Evolutionary conservation across 352 stramenopile genomes (phyloP).

Genomic region (Peronospora belbahrii): DNA sequence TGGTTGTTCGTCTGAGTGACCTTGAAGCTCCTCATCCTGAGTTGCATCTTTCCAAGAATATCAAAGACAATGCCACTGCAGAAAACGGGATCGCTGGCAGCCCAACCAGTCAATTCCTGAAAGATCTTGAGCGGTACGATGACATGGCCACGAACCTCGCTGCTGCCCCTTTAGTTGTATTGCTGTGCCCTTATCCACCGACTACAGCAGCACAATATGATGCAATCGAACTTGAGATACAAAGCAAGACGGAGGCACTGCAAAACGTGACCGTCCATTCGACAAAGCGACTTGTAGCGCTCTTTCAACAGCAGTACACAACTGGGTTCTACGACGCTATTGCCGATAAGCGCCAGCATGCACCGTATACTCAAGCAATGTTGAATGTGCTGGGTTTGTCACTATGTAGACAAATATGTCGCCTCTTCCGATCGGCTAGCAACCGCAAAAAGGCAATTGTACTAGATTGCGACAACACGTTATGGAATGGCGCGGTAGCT

Average conservation of each 20-base stretch:
- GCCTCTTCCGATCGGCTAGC: constrained; percentile 25
- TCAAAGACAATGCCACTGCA: background rate
- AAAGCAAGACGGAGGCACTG: constrained; percentile 13
- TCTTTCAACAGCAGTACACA: constrained; percentile 27
- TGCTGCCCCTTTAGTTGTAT: constrained; percentile 24
- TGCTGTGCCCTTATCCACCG: constrained; percentile 31
- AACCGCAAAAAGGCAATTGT: constrained; percentile 62
- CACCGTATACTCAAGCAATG: constrained; percentile 62
- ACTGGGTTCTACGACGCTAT: constrained; percentile 39
- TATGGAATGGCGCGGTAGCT: constrained; percentile 59
- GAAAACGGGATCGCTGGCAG: background rate
- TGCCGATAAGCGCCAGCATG: constrained; percentile 48
- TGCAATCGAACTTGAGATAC: constrained; percentile 7
- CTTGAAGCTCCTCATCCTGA: constrained; percentile 50
- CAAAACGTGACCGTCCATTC: constrained; percentile 22
- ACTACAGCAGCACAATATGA: constrained; percentile 8
- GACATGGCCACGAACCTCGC: background rate
- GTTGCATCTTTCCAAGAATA: constrained; percentile 11
- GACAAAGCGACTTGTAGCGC: constrained; percentile 13
- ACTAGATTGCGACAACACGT: constrained; percentile 71
- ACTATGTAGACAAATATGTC: constrained; percentile 43
- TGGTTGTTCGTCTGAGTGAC: constrained; percentile 55
- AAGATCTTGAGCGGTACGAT: constrained; percentile 24
- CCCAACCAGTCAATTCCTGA: constrained; percentile 15
- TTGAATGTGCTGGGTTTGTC: constrained; percentile 38